These are phyloP conservation scores for Eimeria brunetti DNA, from an alignment of 169 alveolate species.

Conservation along the genomic window DNA sequence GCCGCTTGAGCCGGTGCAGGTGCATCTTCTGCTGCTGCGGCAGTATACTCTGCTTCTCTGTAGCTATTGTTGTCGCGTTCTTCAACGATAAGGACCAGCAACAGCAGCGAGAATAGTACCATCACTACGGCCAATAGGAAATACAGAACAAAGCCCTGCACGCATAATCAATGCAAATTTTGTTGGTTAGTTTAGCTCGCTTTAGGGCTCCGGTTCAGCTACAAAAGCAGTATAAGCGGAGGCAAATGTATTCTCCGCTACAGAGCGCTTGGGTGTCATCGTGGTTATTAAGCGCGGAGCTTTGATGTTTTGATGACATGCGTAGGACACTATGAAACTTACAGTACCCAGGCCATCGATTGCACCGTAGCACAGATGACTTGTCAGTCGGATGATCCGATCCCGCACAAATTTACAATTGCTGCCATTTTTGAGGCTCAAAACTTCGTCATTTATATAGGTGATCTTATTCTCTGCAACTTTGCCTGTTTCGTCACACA, in stretches of 20 bases:
- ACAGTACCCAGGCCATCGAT: conserved; percentile 30
- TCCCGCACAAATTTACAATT: conserved; percentile 37
- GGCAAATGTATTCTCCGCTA: neutral
- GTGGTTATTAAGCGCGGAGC: neutral
- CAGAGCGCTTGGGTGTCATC: neutral
- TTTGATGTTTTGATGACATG: neutral
- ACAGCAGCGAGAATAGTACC: conserved; percentile 1
- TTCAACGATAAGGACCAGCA: conserved; percentile 7
- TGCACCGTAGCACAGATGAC: conserved; percentile 19
- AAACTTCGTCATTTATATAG: neutral
- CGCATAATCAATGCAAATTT: neutral
- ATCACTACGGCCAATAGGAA: conserved; percentile 25
- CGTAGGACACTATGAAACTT: neutral
- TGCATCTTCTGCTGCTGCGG: conserved; percentile 9
- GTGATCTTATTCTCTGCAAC: neutral
- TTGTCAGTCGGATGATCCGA: conserved; percentile 36
- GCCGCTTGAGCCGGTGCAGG: neutral
- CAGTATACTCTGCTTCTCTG: neutral
- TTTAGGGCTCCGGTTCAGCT: neutral
- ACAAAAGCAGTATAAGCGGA: neutral
- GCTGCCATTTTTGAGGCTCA: conserved; percentile 36
- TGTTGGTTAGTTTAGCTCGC: neutral
- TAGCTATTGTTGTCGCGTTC: conserved; percentile 18
- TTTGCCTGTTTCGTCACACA: conserved; percentile 45
- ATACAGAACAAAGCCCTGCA: neutral